Conservation (phyloP, 73 alveolate genomes). For the Stentor coeruleus region DNA sequence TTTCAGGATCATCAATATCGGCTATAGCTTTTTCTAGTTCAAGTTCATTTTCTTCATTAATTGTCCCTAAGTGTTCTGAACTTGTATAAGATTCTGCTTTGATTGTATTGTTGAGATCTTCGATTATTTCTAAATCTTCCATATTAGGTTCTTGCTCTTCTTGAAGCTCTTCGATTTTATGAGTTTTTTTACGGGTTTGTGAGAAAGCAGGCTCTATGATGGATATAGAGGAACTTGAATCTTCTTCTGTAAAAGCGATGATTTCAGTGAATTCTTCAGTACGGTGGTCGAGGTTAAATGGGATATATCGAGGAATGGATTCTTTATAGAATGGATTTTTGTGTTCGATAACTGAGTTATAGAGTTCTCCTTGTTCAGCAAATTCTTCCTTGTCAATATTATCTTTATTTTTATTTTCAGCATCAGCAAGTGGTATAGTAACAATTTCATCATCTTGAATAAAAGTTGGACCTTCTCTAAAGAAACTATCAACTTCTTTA, state of each 20-base stretch:
- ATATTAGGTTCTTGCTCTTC: background rate
- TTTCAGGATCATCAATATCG: conserved; percentile 13
- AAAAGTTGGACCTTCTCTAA: background rate
- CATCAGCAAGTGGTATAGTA: background rate
- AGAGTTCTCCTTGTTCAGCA: background rate
- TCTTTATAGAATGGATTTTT: background rate
- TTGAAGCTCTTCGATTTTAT: background rate
- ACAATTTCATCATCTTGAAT: background rate
- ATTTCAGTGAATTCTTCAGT: conserved; percentile 23
- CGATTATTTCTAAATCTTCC: background rate
- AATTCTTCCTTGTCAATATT: too few species aligned
- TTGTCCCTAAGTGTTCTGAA: conserved; percentile 12
- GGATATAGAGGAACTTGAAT: background rate
- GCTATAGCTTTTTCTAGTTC: conserved; percentile 20
- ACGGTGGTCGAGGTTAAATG: background rate
- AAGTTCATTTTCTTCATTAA: background rate
- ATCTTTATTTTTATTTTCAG: too few species aligned
- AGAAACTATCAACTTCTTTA: background rate
- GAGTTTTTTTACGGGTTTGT: background rate
- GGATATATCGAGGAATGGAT: background rate
- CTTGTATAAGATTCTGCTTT: background rate
- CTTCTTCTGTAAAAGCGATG: background rate
- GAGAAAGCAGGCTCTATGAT: background rate
- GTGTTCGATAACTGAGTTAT: background rate
- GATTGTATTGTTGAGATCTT: background rate